These are phyloP conservation scores for Melampsora medusae DNA, from an alignment of 1,284 basidiomycete species.

Conservation along the genomic window DNA sequence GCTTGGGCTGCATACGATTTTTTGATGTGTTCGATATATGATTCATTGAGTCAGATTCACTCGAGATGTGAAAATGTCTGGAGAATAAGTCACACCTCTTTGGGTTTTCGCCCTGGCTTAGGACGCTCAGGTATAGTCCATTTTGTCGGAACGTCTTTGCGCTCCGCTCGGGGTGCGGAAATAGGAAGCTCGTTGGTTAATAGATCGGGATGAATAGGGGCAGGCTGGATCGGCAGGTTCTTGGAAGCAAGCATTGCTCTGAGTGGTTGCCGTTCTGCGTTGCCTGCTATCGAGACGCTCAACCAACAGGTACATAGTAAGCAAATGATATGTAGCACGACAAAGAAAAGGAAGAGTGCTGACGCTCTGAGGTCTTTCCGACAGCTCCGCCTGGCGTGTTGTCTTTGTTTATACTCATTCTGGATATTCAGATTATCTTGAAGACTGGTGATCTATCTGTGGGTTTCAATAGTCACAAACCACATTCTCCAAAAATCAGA, in stretches of 20 bases:
- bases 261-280: neutral
- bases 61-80: neutral
- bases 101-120: conserved; percentile 44
- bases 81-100: conserved; percentile 8
- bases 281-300: neutral
- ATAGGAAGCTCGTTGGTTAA: neutral
- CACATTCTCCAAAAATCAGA: too few relatives aligned
- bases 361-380: neutral
- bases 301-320: neutral
- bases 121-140: conserved; percentile 44
- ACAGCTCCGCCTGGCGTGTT: too few relatives aligned
- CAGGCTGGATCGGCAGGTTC: neutral
- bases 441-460: too few relatives aligned
- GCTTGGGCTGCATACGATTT: neutral
- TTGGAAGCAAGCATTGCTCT: neutral
- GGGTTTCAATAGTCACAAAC: too few relatives aligned
- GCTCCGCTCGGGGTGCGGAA: conserved; percentile 6
- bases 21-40: too few relatives aligned
- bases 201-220: conserved; percentile 5
- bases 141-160: conserved; percentile 28
- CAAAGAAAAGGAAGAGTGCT: neutral
- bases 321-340: neutral
- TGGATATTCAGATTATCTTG: neutral
- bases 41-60: neutral
- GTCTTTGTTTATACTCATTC: conserved; percentile 3